Evolutionary conservation across 306 rosid species (phyloP).

Genomic region (Prunus padus): DNA sequence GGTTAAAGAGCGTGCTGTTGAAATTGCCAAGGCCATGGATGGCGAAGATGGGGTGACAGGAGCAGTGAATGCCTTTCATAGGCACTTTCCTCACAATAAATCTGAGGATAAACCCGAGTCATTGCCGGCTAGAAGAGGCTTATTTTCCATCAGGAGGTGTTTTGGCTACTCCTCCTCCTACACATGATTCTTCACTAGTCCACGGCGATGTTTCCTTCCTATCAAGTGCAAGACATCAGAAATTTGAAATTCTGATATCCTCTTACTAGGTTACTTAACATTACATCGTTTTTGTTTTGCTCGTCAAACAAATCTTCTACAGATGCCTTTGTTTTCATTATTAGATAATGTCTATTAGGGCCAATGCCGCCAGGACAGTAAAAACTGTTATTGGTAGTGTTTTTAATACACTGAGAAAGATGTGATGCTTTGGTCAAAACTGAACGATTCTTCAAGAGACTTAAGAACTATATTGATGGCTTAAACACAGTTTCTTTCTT

Average conservation of each 20-base stretch:
- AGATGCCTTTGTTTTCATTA: no score
- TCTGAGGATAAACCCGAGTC: not conserved
- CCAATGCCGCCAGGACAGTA: no score
- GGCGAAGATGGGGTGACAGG: constrained; percentile 76
- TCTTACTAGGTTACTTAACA: not conserved
- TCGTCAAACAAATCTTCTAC: not conserved
- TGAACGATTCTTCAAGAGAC: not conserved
- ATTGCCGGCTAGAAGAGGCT: constrained; percentile 1
- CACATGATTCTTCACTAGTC: not conserved
- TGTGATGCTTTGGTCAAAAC: not conserved
- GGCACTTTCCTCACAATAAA: constrained; percentile 44
- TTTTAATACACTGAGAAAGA: not conserved
- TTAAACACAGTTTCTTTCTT: not conserved
- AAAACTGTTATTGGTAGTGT: no score
- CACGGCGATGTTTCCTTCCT: not conserved
- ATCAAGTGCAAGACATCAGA: not conserved
- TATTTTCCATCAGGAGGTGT: constrained; percentile 39
- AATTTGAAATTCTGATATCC: not conserved
- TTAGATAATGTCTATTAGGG: no score
- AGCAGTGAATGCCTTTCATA: constrained; percentile 80
- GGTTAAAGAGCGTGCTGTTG: constrained; percentile 65
- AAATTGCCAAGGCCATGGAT: constrained; percentile 72
- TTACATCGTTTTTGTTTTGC: not conserved
- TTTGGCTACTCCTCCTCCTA: constrained; percentile 34
- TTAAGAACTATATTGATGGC: constrained; percentile 6